Evolutionary conservation across 108 stramenopile species (phyloP).

Genomic region (Cyclotella baltica): DNA sequence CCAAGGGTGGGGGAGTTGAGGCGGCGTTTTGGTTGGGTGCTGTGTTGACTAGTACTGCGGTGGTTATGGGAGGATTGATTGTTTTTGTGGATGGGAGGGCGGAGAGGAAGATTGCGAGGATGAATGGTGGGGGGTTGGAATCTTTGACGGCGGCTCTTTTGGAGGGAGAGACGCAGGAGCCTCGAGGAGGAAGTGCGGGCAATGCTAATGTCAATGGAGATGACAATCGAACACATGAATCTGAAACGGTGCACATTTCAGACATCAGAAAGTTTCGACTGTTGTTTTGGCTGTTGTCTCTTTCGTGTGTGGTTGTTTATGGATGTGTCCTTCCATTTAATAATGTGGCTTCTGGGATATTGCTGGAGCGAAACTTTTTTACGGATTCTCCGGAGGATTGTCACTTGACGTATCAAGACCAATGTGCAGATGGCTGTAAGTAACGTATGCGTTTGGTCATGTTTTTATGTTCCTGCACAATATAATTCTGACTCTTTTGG

Average conservation of each 20-base stretch:
- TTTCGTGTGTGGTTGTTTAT: constrained; percentile 72
- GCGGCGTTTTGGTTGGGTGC: constrained; percentile 61
- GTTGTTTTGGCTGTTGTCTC: constrained; percentile 63
- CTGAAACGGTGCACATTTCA: constrained; percentile 22
- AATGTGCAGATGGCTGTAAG: constrained; percentile 49
- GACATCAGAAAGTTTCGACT: constrained; percentile 45
- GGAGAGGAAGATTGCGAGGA: constrained; percentile 7
- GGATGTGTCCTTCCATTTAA: constrained; percentile 76
- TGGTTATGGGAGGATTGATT: constrained; percentile 27
- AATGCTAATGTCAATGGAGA: not conserved
- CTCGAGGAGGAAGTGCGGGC: not conserved
- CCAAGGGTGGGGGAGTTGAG: constrained; percentile 17
- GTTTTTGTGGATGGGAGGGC: constrained; percentile 32
- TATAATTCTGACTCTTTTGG: not conserved
- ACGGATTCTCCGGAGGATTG: constrained; percentile 36
- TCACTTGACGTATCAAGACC: constrained; percentile 30
- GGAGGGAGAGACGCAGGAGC: not conserved
- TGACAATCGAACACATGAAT: not conserved
- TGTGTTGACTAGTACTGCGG: constrained; percentile 25
- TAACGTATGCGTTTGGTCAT: not conserved
- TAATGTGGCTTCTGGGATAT: constrained; percentile 66
- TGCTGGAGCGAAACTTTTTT: constrained; percentile 68
- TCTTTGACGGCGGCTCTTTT: constrained; percentile 28
- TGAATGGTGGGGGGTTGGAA: constrained; percentile 1
- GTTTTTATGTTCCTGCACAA: not conserved